These are phyloP conservation scores for Melaleuca quinquenervia DNA, from an alignment of 345 rosid species.

Conservation along the genomic window DNA sequence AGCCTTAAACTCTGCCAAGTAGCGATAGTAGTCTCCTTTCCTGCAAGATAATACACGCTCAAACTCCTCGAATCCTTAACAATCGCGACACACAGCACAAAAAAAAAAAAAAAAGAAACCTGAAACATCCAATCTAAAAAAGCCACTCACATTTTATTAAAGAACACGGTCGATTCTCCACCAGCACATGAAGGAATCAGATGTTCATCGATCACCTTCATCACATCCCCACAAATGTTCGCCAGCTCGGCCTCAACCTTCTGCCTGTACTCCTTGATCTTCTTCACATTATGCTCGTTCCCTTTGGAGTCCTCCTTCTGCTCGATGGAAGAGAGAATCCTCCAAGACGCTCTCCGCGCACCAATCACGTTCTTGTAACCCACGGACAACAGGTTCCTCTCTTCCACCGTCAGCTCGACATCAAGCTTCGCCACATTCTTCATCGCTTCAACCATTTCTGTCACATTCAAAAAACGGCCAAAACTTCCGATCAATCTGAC, in stretches of 20 bases:
- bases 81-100: neutral
- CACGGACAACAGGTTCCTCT: constrained; percentile 26
- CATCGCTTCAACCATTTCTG: constrained; percentile 32
- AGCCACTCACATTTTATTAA: constrained; percentile 19
- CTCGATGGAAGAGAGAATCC: constrained; percentile 27
- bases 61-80: neutral
- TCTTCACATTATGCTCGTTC: constrained; percentile 17
- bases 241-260: constrained; percentile 21
- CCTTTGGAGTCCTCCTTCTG: constrained; percentile 25
- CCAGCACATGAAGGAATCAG: constrained; percentile 16
- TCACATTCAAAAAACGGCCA: neutral
- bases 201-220: constrained; percentile 24
- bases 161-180: constrained; percentile 23
- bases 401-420: constrained; percentile 26
- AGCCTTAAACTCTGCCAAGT: constrained; percentile 43
- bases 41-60: constrained; percentile 6
- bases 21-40: constrained; percentile 55
- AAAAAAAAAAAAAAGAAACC: neutral
- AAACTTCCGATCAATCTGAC: neutral
- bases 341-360: constrained; percentile 29
- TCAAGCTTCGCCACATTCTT: constrained; percentile 24
- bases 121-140: neutral
- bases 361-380: constrained; percentile 28
- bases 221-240: constrained; percentile 15
- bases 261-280: constrained; percentile 26